Base-by-base conservation (phyloP, 1,284 basidiomycete genomes). In the Mycena sp. region DNA sequence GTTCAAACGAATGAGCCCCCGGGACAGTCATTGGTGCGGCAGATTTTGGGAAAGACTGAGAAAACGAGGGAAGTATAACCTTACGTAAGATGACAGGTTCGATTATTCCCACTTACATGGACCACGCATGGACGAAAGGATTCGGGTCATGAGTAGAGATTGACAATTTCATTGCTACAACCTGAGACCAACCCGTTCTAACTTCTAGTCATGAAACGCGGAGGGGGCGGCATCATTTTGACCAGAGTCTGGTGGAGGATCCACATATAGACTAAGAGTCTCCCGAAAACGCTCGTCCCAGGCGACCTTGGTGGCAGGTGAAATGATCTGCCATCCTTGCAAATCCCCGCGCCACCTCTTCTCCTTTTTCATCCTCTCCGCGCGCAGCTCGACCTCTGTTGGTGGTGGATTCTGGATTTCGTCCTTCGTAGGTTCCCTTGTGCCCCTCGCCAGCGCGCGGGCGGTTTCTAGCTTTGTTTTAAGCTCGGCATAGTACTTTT, bases 291-390 rank as follows among this genome's bases (percentile, higher is more conserved):
- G 80, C 64, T 88, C 84, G 71, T 96, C 92, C 94, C 94, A 98
- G 35, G 82, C 81, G 9, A 91, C 87, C 11, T 81, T 80, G 49
- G 78, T 79, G 4, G 85, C 83, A 4, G 90, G 88, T 58, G 85
- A 83, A 53, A 98, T 81, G 64, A 95, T 87, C 29, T 87, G 82
- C 88, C 90, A 97, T 1, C 92, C 95, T 61, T 85, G 84, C 67
- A 91, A 80, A 67, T 93, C 89, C 28, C 85, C 84, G 53, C 85
- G 84, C 96, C 96, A 98, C 67, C 89, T 83, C 69, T 88, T 77
- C 81, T 98, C 96, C 79, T 95, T 96, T 77, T 91, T 91, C 77
- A 94, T 77, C 63, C 94, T 82, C 78, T 96, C 93, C 23, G 89
- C 88, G 49, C 89, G 85, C 52, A 98, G 82, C 72, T 97, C 93